phyloP scores from a whole-genome alignment of 306 rosid genomes.

The Corylus heterophylla region DNA sequence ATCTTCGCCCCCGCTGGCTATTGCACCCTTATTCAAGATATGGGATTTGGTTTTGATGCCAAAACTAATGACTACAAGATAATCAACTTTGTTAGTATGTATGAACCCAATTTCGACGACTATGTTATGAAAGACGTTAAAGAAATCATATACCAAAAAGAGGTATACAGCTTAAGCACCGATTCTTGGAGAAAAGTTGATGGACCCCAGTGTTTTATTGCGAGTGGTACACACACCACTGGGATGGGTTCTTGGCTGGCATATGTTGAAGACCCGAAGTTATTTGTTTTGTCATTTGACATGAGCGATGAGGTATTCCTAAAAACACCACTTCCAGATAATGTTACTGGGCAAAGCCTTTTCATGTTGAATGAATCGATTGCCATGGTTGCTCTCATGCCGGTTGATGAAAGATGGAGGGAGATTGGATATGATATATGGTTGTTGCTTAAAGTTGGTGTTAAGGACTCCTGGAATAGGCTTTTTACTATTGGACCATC shows the following conservation, averaged over 20 bases:
- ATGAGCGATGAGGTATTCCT: neutral
- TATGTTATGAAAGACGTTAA: no score
- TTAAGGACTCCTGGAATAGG: no score
- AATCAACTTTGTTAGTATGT: neutral
- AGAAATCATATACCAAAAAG: no score
- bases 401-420: neutral
- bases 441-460: no score
- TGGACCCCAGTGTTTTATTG: neutral
- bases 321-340: neutral
- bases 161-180: neutral
- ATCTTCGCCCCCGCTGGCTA: no score
- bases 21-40: no score
- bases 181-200: neutral
- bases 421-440: no score
- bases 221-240: neutral
- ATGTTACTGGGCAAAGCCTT: neutral
- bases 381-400: neutral
- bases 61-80: conserved; percentile 4
- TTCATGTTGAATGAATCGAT: neutral
- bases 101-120: neutral
- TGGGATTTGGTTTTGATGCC: no score
- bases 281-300: neutral
- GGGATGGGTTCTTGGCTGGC: neutral
- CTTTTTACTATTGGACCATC: no score
- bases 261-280: no score